phyloP scores from a whole-genome alignment of 2,329 filamentous ascomycete genomes.

The Fusarium austroafricanum region DNA sequence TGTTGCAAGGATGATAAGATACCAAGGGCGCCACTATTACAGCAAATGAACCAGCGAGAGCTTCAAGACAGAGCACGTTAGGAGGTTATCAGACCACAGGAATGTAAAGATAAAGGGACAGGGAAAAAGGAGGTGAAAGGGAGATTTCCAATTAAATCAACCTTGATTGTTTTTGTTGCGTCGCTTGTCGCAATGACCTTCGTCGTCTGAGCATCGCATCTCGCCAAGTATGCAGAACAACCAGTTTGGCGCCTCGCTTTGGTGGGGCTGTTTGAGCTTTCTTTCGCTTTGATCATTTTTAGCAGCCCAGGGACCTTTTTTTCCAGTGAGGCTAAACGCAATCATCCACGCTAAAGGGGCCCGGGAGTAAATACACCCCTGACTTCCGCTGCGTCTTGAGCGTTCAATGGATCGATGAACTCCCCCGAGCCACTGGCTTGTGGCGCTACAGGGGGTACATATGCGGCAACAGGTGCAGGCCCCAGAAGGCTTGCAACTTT shows the following conservation, averaged over 20 bases:
- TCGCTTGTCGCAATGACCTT: constrained; percentile 27
- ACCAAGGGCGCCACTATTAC: constrained; percentile 32
- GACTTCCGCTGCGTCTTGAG: constrained; percentile 17
- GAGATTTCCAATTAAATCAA: constrained; percentile 11
- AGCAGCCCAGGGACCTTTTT: constrained; percentile 22
- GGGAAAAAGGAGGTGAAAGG: constrained; percentile 21
- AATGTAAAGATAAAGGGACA: constrained; percentile 35
- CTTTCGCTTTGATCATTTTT: constrained; percentile 10
- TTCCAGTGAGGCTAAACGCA: constrained; percentile 18
- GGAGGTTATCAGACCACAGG: constrained; percentile 30
- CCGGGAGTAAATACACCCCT: constrained; percentile 26
- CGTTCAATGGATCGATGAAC: constrained; percentile 26
- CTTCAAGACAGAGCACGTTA: constrained; percentile 31
- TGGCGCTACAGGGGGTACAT: constrained; percentile 30
- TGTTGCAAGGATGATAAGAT: constrained; percentile 37
- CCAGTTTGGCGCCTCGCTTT: constrained; percentile 11
- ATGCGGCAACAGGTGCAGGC: constrained; percentile 9
- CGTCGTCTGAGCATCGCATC: constrained; percentile 16
- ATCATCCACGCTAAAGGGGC: constrained; percentile 26
- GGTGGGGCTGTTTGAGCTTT: constrained; percentile 27
- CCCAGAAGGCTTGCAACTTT: constrained; percentile 18
- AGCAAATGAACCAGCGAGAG: constrained; percentile 30
- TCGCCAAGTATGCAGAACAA: constrained; percentile 32
- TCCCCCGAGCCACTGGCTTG: constrained; percentile 27
- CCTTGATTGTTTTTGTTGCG: constrained; percentile 37